Percentiles rank a stretch among this genome's conserved stretches.
Evolutionary conservation across 78 protist species (phyloP).

Genomic region (Planoprotostelium fungivorum): DNA sequence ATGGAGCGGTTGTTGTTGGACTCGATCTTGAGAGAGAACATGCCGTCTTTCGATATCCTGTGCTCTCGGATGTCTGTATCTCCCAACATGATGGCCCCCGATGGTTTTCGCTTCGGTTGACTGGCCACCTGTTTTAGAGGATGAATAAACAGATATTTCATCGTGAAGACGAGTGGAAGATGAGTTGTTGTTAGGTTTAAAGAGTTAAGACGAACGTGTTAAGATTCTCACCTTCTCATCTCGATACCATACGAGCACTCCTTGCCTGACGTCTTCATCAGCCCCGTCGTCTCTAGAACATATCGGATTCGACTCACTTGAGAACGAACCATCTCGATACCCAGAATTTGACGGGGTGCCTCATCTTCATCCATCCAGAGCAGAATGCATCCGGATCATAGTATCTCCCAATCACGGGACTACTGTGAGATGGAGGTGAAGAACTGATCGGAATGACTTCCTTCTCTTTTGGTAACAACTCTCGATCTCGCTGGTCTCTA

Average conservation of each 20-base stretch:
- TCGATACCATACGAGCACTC: neutral
- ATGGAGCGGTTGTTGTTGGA: neutral
- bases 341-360: neutral
- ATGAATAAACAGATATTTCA: too few species aligned
- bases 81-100: neutral
- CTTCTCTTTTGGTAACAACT: too few species aligned
- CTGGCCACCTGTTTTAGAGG: too few species aligned
- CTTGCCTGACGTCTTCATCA: neutral
- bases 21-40: neutral
- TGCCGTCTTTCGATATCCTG: neutral
- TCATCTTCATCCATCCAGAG: neutral
- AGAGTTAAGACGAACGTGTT: too few species aligned
- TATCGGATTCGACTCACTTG: neutral
- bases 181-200: too few species aligned
- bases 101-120: neutral
- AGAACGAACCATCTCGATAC: neutral
- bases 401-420: too few species aligned
- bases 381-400: neutral
- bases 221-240: conserved; percentile 1
- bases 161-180: too few species aligned
- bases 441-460: too few species aligned
- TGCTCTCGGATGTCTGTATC: neutral
- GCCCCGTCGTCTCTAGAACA: neutral
- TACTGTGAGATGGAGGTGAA: too few species aligned
- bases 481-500: too few species aligned